Base-by-base conservation (phyloP, 2,329 filamentous ascomycete genomes). In the Dothideomycetidae sp. region DNA sequence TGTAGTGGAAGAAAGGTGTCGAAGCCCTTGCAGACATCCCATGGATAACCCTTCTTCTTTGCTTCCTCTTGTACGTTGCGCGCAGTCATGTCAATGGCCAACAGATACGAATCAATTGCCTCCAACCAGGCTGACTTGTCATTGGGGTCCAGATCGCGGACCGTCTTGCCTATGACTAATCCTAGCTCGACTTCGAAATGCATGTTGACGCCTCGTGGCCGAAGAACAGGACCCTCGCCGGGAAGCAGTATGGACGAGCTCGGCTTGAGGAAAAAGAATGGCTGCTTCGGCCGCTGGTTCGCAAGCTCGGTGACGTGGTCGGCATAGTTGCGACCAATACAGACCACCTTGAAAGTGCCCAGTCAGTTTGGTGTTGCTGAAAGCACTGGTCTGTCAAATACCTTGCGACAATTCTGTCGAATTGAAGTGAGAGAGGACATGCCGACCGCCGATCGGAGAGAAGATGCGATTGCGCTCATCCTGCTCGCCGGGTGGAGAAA, bases 221-320 rank as follows among this genome's bases (percentile, higher is more conserved):
- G 74, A 48, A 93, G 70, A 33, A 93, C 75, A 3, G 86, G 78
- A 1, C 86, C 86, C 40, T 75, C 71, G 17, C 74, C 72, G 0
- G 84, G 84, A 14, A 81, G 69, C 3, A 96, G 71, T 49, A 98
- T 82, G 3, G 85, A 82, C 29, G 81, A 83, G 1, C 86, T 65
- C 2, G 90, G 90, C 70, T 98, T 98, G 50, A 96, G 73, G 71
- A 98, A 98, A 76, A 94, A 98, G 66, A 98, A 96, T 16, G 90
- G 90, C 61, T 94, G 85, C 59, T 90, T 92, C 35, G 90, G 90
- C 47, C 76, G 75, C 43, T 71, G 68, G 60, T 79, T 93, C 61
- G 85, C 85, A 49, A 98, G 73, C 66, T 98, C 90, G 46, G 79
- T 74, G 55, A 96, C 80, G 63, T 98, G 90, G 60, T 93, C 90